Evolutionary conservation across 345 rosid genomes (phyloP).

Genomic region (Gossypium ekmanianum): DNA sequence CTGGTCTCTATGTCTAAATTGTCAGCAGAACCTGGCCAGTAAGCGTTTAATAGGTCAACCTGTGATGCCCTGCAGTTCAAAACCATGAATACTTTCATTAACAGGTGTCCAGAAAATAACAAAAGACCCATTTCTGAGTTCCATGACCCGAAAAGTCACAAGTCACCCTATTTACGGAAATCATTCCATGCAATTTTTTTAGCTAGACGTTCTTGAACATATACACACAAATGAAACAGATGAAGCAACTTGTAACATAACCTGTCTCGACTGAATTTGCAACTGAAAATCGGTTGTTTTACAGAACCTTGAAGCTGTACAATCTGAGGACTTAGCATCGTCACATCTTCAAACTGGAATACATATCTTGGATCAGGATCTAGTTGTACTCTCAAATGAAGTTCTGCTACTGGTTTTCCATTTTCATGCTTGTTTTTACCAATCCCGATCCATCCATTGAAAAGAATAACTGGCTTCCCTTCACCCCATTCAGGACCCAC

Average conservation of each 20-base stretch:
- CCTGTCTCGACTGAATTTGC: constrained; percentile 93
- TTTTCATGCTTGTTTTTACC: constrained; percentile 72
- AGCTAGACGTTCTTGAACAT: too few relatives aligned
- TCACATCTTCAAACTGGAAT: constrained; percentile 86
- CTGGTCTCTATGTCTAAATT: constrained; percentile 53
- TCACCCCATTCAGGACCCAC: constrained; percentile 91
- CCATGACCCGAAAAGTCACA: too few relatives aligned
- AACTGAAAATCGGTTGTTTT: constrained; percentile 91
- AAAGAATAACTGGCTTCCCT: constrained; percentile 68
- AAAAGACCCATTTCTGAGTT: background rate
- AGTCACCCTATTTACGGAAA: too few relatives aligned
- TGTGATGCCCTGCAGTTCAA: constrained; percentile 55
- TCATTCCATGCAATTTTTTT: too few relatives aligned
- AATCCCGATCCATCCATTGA: constrained; percentile 83
- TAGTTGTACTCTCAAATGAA: constrained; percentile 80
- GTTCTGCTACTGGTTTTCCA: constrained; percentile 64
- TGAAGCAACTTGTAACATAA: constrained; percentile 28
- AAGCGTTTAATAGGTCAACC: constrained; percentile 56
- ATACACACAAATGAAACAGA: background rate
- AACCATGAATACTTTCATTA: constrained; percentile 29
- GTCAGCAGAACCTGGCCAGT: constrained; percentile 55
- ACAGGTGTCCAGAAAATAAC: background rate
- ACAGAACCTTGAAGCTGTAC: constrained; percentile 91
- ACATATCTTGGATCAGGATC: constrained; percentile 96
- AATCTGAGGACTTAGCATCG: constrained; percentile 79